Evolutionary conservation across 2,329 filamentous ascomycete genomes (phyloP).

Genomic region (Fusarium cyanostomum): DNA sequence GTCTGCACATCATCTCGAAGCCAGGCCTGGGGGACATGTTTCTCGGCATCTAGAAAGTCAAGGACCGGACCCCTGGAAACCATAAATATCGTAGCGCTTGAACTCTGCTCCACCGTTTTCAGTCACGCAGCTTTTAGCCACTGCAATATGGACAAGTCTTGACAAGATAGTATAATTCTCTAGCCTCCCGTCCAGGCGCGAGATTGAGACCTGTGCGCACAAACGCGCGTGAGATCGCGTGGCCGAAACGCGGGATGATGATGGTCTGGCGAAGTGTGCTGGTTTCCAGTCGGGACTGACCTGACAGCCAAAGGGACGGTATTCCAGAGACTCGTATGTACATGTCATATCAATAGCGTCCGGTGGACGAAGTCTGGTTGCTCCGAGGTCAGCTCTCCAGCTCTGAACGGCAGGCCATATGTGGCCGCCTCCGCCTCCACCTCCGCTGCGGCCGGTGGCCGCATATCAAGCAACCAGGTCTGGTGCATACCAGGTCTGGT

Average conservation of each 20-base stretch:
- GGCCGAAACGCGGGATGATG: conserved; percentile 2
- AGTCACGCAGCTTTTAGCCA: conserved; percentile 5
- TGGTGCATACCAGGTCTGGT: conserved; percentile 33
- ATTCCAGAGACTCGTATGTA: conserved; percentile 14
- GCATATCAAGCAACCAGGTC: conserved; percentile 40
- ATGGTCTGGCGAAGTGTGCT: conserved; percentile 3
- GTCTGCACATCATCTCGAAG: conserved; percentile 43
- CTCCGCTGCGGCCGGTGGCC: conserved; percentile 24
- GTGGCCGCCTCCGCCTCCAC: conserved; percentile 24
- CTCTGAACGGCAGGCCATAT: conserved; percentile 16
- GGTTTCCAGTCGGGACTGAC: conserved; percentile 20
- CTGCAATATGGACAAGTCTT: background rate
- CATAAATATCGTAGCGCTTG: background rate
- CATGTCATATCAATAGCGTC: conserved; percentile 23
- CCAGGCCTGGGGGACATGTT: conserved; percentile 19
- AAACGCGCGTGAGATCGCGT: background rate
- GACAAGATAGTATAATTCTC: no score
- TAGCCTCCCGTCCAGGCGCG: background rate
- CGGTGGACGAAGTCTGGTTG: conserved; percentile 17
- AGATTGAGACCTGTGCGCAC: background rate
- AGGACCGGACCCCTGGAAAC: conserved; percentile 16
- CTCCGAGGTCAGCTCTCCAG: conserved; percentile 17
- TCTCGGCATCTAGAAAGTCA: conserved; percentile 12
- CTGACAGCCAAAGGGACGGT: conserved; percentile 17
- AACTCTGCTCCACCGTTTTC: background rate